Percentiles rank a stretch among this genome's conserved stretches.
phyloP scores from a whole-genome alignment of 2,329 filamentous ascomycete species.

The Tolypocladium album region DNA sequence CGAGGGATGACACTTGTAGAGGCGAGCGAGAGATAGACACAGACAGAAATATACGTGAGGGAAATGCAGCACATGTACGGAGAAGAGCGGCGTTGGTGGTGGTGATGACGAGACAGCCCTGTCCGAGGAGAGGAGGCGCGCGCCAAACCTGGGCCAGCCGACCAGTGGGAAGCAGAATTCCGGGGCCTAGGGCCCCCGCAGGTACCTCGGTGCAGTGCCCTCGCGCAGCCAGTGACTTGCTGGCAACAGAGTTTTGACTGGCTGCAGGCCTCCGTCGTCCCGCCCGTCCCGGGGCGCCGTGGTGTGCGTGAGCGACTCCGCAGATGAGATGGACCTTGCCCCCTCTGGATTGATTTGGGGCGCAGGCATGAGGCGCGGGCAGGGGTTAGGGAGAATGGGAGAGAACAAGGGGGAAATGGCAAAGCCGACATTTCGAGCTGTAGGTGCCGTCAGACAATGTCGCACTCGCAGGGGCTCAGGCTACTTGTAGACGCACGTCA shows the following conservation, averaged over 20 bases:
- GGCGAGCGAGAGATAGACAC: neutral
- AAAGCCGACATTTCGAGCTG: no score
- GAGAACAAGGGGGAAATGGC: neutral
- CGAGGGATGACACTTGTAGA: neutral
- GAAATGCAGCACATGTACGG: neutral
- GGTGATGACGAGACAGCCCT: neutral
- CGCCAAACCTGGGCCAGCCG: conserved; percentile 1
- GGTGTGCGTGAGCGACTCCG: neutral
- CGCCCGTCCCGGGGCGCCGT: neutral
- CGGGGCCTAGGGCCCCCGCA: neutral
- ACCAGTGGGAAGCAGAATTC: neutral
- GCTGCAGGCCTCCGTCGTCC: neutral
- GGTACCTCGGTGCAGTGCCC: neutral
- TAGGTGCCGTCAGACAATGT: no score
- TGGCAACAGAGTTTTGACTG: neutral
- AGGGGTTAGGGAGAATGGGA: neutral
- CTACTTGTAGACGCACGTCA: no score
- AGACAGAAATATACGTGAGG: neutral
- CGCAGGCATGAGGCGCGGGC: neutral
- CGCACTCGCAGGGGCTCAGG: no score
- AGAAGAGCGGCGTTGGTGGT: neutral
- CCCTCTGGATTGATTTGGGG: neutral
- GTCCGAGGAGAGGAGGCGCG: neutral
- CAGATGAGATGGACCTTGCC: neutral
- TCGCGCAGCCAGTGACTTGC: conserved; percentile 1